Conservation (phyloP, 331 rosid species). For the Pyrus hybrid region DNA sequence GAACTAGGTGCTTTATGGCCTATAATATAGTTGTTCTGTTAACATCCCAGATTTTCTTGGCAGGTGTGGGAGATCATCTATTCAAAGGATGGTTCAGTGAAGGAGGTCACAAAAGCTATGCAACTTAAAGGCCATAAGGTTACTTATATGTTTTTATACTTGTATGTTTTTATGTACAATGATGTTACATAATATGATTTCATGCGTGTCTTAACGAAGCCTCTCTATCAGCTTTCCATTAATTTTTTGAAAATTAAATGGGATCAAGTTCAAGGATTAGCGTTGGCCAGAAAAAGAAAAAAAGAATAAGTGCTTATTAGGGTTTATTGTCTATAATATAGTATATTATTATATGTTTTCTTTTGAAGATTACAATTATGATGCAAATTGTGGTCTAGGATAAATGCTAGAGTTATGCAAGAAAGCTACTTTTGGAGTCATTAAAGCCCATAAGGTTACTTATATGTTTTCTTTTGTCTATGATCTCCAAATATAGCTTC, state of each 20-base stretch:
- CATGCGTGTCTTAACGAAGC: not conserved
- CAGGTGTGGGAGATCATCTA: slow-evolving; percentile 93
- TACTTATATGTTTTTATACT: slow-evolving; percentile 3
- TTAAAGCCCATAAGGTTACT: no score
- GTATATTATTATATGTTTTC: not conserved
- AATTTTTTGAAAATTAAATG: not conserved
- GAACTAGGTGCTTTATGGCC: not conserved
- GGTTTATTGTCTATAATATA: not conserved
- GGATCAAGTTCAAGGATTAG: not conserved
- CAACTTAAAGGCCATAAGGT: slow-evolving; percentile 99
- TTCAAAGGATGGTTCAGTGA: slow-evolving; percentile 91
- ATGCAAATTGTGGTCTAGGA: not conserved
- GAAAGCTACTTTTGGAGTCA: no score
- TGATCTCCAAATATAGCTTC: not conserved
- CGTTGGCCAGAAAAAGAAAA: not conserved
- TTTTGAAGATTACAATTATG: not conserved
- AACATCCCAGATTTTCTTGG: slow-evolving; percentile 8
- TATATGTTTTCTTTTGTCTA: not conserved
- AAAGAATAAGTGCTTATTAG: not conserved
- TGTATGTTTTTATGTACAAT: not conserved
- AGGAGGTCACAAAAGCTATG: slow-evolving; percentile 86
- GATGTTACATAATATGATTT: not conserved
- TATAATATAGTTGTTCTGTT: not conserved
- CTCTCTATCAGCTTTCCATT: not conserved
- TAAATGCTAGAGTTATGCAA: not conserved